phyloP scores from a whole-genome alignment of 345 rosid genomes.

The Triadica sebifera region DNA sequence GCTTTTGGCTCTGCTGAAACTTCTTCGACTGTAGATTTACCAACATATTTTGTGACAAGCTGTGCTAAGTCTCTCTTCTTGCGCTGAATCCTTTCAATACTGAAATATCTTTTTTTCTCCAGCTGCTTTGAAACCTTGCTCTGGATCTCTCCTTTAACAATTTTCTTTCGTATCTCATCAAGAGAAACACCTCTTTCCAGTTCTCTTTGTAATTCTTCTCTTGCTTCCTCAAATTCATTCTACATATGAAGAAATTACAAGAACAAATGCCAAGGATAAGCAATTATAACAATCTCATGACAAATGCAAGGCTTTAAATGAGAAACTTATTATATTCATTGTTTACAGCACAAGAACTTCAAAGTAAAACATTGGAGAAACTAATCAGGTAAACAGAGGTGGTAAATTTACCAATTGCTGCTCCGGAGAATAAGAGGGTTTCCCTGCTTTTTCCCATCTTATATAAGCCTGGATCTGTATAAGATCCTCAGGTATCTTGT shows the following conservation, averaged over 20 bases:
- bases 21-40: conserved; percentile 37
- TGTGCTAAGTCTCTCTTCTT: conserved; percentile 64
- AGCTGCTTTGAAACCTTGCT: conserved; percentile 41
- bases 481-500: conserved; percentile 54
- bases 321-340: background rate
- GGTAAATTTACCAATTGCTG: conserved; percentile 44
- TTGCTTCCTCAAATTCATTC: conserved; percentile 74
- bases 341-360: background rate
- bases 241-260: conserved; percentile 15
- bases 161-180: conserved; percentile 54
- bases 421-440: conserved; percentile 59
- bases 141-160: conserved; percentile 51
- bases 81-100: conserved; percentile 66
- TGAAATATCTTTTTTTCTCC: conserved; percentile 37
- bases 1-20: conserved; percentile 47
- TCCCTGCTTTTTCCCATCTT: conserved; percentile 81
- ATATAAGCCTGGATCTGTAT: conserved; percentile 61
- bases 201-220: conserved; percentile 59
- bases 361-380: background rate
- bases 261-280: conserved; percentile 13
- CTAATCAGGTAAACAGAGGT: background rate
- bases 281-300: conserved; percentile 6
- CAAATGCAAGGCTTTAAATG: background rate
- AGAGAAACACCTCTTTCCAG: conserved; percentile 52
- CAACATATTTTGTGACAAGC: conserved; percentile 50